Evolutionary conservation across 306 rosid species (phyloP).

Genomic region (Rosa lucieae): DNA sequence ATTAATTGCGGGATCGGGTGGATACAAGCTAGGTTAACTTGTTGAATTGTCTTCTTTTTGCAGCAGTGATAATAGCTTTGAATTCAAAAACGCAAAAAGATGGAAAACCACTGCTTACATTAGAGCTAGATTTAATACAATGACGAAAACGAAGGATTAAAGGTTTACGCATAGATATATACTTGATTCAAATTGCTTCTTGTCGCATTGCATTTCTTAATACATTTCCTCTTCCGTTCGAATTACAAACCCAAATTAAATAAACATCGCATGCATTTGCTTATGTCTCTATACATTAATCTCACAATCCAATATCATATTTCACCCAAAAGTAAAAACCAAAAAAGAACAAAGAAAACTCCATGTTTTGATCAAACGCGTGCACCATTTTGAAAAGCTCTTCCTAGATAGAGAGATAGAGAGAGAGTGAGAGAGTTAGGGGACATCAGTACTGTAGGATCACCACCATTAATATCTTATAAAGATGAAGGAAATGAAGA

Average conservation of each 20-base stretch:
- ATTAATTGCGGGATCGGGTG: too few relatives aligned
- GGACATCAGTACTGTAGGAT: neutral
- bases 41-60: neutral
- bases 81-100: neutral
- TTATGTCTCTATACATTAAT: conserved; percentile 27
- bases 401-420: conserved; percentile 30
- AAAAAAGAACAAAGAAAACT: conserved; percentile 28
- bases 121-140: neutral
- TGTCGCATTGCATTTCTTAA: neutral
- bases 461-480: conserved; percentile 38
- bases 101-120: neutral
- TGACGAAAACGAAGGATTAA: neutral
- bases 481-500: conserved; percentile 75
- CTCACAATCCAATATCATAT: conserved; percentile 33
- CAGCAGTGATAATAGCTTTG: neutral
- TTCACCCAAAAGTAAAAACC: conserved; percentile 7
- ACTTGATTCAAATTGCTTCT: conserved; percentile 8
- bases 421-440: neutral
- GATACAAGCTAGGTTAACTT: neutral
- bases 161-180: neutral
- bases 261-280: conserved; percentile 43
- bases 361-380: conserved; percentile 29
- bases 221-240: neutral
- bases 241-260: neutral
- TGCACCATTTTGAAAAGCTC: conserved; percentile 24